Percentiles rank a stretch among this genome's conserved stretches.
These are phyloP conservation scores for Penicillium sp. DNA, from an alignment of 2,329 filamentous ascomycete species.

Conservation along the genomic window DNA sequence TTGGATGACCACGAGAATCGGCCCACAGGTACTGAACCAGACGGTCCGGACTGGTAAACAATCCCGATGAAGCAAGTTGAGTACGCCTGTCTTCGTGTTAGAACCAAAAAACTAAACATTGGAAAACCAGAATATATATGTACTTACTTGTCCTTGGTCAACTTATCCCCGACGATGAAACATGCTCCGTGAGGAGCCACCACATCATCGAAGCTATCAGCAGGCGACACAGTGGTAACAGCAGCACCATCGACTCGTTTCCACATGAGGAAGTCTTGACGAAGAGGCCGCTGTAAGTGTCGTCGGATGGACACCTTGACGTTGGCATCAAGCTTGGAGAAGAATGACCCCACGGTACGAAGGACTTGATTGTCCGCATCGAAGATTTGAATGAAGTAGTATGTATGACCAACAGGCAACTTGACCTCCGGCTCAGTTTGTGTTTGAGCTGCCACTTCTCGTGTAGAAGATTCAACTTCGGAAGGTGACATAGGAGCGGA, in stretches of 20 bases:
- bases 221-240: constrained; percentile 36
- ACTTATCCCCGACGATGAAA: constrained; percentile 45
- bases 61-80: constrained; percentile 34
- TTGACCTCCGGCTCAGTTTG: constrained; percentile 21
- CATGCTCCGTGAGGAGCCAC: constrained; percentile 40
- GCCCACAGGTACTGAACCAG: constrained; percentile 48
- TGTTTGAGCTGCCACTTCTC: constrained; percentile 4
- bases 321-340: constrained; percentile 41
- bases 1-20: constrained; percentile 47
- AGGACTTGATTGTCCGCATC: constrained; percentile 51
- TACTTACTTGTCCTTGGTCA: constrained; percentile 41
- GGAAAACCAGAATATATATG: background rate
- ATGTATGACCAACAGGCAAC: constrained; percentile 40
- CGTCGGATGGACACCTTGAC: constrained; percentile 44
- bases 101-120: background rate
- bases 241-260: constrained; percentile 42
- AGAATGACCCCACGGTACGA: constrained; percentile 43
- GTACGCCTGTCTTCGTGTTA: constrained; percentile 28
- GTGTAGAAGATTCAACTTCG: constrained; percentile 12
- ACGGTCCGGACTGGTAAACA: constrained; percentile 40
- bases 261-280: constrained; percentile 47
- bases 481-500: constrained; percentile 6
- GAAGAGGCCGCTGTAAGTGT: constrained; percentile 38
- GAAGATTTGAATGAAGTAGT: constrained; percentile 54
- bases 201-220: constrained; percentile 36